Percentiles rank a stretch among this genome's conserved stretches.
Conservation (phyloP, 2,329 filamentous ascomycete genomes). For the Talaromyces sp. region DNA sequence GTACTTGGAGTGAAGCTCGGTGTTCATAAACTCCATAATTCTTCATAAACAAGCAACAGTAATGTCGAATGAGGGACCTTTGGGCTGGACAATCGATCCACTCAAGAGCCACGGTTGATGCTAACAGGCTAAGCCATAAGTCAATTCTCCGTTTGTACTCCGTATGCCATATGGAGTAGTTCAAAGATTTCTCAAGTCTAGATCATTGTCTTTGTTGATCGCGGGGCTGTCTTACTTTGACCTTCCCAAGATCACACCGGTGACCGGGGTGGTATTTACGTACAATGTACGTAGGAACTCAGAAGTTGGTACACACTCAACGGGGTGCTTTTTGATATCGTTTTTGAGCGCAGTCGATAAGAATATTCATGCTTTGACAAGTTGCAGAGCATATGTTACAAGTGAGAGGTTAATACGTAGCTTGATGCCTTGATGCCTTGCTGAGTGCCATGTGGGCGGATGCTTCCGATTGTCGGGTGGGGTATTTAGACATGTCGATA, state of each 20-base stretch:
- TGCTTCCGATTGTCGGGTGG: neutral
- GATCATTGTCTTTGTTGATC: constrained; percentile 2
- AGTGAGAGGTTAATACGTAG: too few species aligned
- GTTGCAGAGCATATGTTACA: too few species aligned
- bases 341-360: too few species aligned
- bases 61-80: too few species aligned
- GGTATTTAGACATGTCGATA: neutral
- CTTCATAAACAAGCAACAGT: neutral
- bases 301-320: neutral
- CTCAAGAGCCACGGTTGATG: neutral
- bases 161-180: too few species aligned
- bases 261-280: too few species aligned
- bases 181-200: neutral
- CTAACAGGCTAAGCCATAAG: neutral
- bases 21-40: neutral
- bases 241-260: too few species aligned
- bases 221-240: neutral
- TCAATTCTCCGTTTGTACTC: neutral
- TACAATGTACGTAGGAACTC: too few species aligned
- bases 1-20: neutral
- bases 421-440: neutral
- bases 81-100: neutral
- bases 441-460: neutral
- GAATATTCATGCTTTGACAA: too few species aligned
- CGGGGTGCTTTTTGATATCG: too few species aligned